Percentiles rank a stretch among this genome's conserved stretches.
Conservation (phyloP, 352 stramenopile genomes). For the Globisporangium middletonii region DNA sequence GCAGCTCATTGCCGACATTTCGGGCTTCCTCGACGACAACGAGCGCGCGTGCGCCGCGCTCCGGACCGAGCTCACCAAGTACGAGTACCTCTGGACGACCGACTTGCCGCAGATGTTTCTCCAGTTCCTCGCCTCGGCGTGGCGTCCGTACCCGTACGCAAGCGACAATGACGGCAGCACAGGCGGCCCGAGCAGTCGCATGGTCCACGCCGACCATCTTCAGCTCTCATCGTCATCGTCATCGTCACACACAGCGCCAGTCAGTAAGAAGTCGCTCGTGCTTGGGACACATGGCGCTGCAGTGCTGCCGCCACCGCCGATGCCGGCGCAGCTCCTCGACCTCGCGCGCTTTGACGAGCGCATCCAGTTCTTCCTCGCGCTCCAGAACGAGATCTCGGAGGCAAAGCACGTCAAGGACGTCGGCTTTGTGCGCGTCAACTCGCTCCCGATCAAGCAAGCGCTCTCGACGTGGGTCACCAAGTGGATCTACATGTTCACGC, state of each 20-base stretch:
- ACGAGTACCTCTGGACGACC: conserved; percentile 91
- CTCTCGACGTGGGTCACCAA: conserved; percentile 93
- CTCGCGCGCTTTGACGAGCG: conserved; percentile 87
- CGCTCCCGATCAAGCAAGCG: conserved; percentile 92
- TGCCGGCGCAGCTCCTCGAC: conserved; percentile 71
- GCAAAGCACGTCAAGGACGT: conserved; percentile 84
- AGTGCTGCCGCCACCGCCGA: conserved; percentile 31
- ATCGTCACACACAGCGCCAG: background rate
- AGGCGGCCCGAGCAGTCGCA: background rate
- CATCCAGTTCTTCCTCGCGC: conserved; percentile 81
- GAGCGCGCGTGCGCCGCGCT: conserved; percentile 58
- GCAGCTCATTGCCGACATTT: conserved; percentile 73
- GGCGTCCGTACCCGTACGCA: conserved; percentile 36
- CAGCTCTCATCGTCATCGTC: conserved; percentile 11
- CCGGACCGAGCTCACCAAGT: conserved; percentile 76
- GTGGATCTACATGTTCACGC: conserved; percentile 93
- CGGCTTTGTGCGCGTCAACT: conserved; percentile 90
- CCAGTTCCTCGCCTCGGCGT: conserved; percentile 70
- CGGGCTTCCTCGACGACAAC: conserved; percentile 75
- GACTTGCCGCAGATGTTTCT: conserved; percentile 87
- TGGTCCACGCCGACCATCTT: conserved; percentile 25
- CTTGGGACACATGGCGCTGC: conserved; percentile 1
- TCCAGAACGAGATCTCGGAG: conserved; percentile 89
- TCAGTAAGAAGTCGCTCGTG: conserved; percentile 4
- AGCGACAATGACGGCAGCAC: background rate